A percentile compares a stretch with the other conserved stretches of the same genome.
These are phyloP conservation scores for Mycena latifolia DNA, from an alignment of 768 basidiomycete genomes.

Conservation along the genomic window DNA sequence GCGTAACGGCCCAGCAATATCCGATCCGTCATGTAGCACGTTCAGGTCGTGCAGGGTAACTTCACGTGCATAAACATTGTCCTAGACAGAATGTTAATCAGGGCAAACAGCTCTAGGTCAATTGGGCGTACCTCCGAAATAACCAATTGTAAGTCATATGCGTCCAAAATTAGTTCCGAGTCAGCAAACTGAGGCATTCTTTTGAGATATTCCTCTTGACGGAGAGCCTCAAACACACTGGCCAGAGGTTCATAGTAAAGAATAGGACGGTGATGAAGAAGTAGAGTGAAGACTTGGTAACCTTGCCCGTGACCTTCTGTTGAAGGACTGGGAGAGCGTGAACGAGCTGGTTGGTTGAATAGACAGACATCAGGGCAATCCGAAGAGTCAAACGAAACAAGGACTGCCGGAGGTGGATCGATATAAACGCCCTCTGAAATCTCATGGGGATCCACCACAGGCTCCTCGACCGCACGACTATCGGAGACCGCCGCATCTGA, in stretches of 20 bases:
- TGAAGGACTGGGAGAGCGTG: conserved; percentile 42
- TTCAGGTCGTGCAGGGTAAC: conserved; percentile 80
- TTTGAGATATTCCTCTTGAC: conserved; percentile 68
- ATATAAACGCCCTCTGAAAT: conserved; percentile 79
- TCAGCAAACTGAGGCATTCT: conserved; percentile 61
- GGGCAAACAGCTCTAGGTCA: not conserved
- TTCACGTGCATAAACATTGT: conserved; percentile 77
- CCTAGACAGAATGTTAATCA: conserved; percentile 53
- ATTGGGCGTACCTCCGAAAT: conserved; percentile 70
- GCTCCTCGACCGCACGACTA: conserved; percentile 17
- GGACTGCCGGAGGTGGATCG: conserved; percentile 79
- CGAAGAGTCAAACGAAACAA: conserved; percentile 58
- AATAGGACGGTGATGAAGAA: conserved; percentile 74
- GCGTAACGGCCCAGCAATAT: conserved; percentile 72
- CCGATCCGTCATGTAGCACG: conserved; percentile 75
- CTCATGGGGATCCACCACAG: conserved; percentile 61
- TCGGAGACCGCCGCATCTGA: conserved; percentile 8
- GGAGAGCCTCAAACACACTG: conserved; percentile 78
- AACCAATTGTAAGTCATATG: conserved; percentile 74
- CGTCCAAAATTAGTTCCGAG: conserved; percentile 76
- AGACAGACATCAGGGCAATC: conserved; percentile 58
- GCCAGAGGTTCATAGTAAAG: conserved; percentile 84
- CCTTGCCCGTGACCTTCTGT: conserved; percentile 34
- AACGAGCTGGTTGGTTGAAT: conserved; percentile 65
- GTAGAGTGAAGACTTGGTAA: conserved; percentile 49